Conservation (phyloP, 2,329 filamentous ascomycete species). For the Pseudogymnoascus sp. region DNA sequence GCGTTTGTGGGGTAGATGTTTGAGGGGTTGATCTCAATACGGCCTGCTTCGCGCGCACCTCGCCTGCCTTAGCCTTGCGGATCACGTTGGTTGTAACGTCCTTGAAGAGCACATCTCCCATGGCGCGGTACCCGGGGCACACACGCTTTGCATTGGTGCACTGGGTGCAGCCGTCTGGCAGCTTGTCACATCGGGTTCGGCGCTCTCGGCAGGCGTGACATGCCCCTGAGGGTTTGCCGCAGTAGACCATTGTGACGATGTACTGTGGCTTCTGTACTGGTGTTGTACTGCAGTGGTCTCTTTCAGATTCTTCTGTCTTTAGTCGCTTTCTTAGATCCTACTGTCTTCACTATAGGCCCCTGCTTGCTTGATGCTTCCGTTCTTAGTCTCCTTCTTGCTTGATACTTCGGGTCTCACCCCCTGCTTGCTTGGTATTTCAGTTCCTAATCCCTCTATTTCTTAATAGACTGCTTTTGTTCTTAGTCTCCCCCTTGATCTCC, state of each 20-base stretch:
- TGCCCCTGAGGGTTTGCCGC: conserved; percentile 48
- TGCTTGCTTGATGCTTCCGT: not conserved
- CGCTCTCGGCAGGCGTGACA: conserved; percentile 47
- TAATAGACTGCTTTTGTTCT: not conserved
- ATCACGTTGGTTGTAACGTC: conserved; percentile 49
- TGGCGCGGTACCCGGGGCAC: conserved; percentile 48
- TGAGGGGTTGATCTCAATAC: not conserved
- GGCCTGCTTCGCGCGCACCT: conserved; percentile 14
- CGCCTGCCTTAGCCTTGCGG: conserved; percentile 37
- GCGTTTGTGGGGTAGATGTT: not conserved
- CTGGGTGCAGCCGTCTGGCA: conserved; percentile 43
- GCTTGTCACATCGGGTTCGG: conserved; percentile 49
- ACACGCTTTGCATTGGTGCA: conserved; percentile 42
- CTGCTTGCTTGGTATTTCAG: not conserved
- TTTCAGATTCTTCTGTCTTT: not conserved
- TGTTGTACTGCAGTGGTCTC: not conserved
- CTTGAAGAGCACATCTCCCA: conserved; percentile 49
- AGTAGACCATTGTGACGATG: conserved; percentile 42
- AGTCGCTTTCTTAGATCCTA: not conserved
- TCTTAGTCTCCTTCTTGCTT: not conserved
- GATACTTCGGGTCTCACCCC: not conserved
- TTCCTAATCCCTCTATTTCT: not conserved
- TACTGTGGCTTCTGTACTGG: not conserved
- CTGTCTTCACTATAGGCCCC: not conserved
- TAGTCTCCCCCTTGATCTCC: not conserved